These are phyloP conservation scores for Saccharomyces hybrid DNA, from an alignment of 1,139 yeast genomes.

Conservation along the genomic window DNA sequence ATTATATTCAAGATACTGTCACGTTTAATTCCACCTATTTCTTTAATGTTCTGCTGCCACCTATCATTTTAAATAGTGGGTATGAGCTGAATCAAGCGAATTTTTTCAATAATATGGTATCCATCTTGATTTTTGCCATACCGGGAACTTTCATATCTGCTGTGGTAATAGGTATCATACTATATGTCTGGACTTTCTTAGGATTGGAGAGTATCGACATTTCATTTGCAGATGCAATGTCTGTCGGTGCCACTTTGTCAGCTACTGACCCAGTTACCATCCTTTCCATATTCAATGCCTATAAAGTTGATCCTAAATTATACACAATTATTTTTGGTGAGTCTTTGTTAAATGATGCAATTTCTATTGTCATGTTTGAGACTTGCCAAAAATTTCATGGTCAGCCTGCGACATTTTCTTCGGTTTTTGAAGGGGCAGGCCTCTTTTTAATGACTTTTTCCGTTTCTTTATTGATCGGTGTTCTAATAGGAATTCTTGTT, in stretches of 20 bases:
- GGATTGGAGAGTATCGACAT: slow-evolving; percentile 84
- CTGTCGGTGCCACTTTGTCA: slow-evolving; percentile 94
- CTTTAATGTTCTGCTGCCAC: slow-evolving; percentile 89
- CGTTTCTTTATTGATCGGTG: slow-evolving; percentile 85
- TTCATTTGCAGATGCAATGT: slow-evolving; percentile 91
- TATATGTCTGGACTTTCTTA: slow-evolving; percentile 82
- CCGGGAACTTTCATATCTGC: slow-evolving; percentile 95
- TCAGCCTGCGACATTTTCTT: slow-evolving; percentile 62
- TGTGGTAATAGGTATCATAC: slow-evolving; percentile 73
- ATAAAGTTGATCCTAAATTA: slow-evolving; percentile 93
- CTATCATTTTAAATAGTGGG: slow-evolving; percentile 92
- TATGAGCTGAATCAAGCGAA: slow-evolving; percentile 93
- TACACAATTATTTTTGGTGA: slow-evolving; percentile 97
- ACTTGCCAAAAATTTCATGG: slow-evolving; percentile 97
- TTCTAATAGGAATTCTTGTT: slow-evolving; percentile 76
- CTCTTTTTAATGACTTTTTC: slow-evolving; percentile 90
- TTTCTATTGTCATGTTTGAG: slow-evolving; percentile 97
- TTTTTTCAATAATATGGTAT: slow-evolving; percentile 85
- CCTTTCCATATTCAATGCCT: slow-evolving; percentile 89
- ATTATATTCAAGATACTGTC: slow-evolving; percentile 92
- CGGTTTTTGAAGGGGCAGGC: slow-evolving; percentile 88
- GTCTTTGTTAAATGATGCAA: slow-evolving; percentile 90
- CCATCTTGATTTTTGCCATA: slow-evolving; percentile 89
- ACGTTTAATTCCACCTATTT: slow-evolving; percentile 91
- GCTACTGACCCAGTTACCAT: slow-evolving; percentile 99